Evolutionary conservation across 192 early-diverging fungal species (phyloP), one percentile per base, ranked within the genome.

Genomic region (Podila minutissima): DNA sequence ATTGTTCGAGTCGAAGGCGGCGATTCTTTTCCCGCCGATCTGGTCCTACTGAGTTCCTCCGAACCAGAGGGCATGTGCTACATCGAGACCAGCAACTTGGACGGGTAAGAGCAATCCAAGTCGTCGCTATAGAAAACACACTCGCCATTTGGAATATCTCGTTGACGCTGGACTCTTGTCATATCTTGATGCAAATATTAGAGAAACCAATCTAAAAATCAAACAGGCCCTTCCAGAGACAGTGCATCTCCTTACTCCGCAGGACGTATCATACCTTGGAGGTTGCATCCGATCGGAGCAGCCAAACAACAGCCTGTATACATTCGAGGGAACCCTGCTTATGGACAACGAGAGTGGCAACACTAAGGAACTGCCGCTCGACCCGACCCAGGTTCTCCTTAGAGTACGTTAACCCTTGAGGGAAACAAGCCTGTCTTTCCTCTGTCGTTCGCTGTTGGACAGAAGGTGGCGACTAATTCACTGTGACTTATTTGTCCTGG

Each of bases 131-230:
- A 13, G 37, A 32, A 51, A 12, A 7, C n/a, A 19, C 19, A 13
- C 10, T 60, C 20, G 32, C 38, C 32, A 38, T 74, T 38, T 37
- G 59, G 31, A 77, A 9, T 10, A 66, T 2, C 29, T 74, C 15
- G 15, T 19, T 66, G 22, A 32, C 24, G 19, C 9, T 55, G 5
- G 53, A 24, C 4, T 0, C 41, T 46, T 46, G 41, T 4, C 41
- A 46, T 31, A 31, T 67, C 49, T 82, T 73, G 35, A 32, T 9
- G 5, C 35, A 19, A 24, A 49, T 49, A 61, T 46, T 69, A 93
- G 98, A 62, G 98, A 99, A 84, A 97, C 96, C 22, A 99, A 99
- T 82, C 86, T 99, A 55, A 99, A 99, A 81, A 96, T 99, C 67
- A 96, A 97, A 72, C 98, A 99, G 84, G 96, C 92, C 7, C 71